These are phyloP conservation scores for Fusarium luffae DNA, from an alignment of 2,329 filamentous ascomycete genomes.

Conservation along the genomic window DNA sequence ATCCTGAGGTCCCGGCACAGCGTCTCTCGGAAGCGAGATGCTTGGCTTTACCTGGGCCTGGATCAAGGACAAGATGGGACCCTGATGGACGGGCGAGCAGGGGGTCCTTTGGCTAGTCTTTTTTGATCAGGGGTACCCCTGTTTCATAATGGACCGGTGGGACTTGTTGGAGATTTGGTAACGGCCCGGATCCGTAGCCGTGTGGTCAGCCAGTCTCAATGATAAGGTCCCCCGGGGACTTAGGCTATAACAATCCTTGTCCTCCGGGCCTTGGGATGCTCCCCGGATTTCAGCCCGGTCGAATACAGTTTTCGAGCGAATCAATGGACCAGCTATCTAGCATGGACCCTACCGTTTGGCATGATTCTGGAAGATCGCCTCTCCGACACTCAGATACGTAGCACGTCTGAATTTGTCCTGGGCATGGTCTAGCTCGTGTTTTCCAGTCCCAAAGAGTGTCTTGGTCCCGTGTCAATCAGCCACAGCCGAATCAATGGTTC, in stretches of 20 bases:
- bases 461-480: constrained; percentile 26
- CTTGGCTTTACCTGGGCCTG: constrained; percentile 40
- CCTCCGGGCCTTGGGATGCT: constrained; percentile 45
- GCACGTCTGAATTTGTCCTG: not conserved
- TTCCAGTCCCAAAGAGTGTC: constrained; percentile 26
- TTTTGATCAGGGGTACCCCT: constrained; percentile 25
- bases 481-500: constrained; percentile 18
- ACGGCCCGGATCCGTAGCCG: constrained; percentile 53
- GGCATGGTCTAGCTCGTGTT: constrained; percentile 28
- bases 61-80: constrained; percentile 35
- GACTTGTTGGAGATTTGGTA: constrained; percentile 45
- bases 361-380: constrained; percentile 50
- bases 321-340: constrained; percentile 23
- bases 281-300: constrained; percentile 50
- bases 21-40: constrained; percentile 42
- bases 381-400: constrained; percentile 32
- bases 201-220: constrained; percentile 48
- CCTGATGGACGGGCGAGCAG: constrained; percentile 40
- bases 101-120: constrained; percentile 5
- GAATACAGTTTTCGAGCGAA: constrained; percentile 38
- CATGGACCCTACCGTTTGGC: constrained; percentile 41
- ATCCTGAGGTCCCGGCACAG: constrained; percentile 43
- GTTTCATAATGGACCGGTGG: constrained; percentile 33
- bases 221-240: constrained; percentile 45
- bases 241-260: constrained; percentile 45